Evolutionary conservation across 2,329 filamentous ascomycete species (phyloP).

Genomic region (Claviceps maximensis): DNA sequence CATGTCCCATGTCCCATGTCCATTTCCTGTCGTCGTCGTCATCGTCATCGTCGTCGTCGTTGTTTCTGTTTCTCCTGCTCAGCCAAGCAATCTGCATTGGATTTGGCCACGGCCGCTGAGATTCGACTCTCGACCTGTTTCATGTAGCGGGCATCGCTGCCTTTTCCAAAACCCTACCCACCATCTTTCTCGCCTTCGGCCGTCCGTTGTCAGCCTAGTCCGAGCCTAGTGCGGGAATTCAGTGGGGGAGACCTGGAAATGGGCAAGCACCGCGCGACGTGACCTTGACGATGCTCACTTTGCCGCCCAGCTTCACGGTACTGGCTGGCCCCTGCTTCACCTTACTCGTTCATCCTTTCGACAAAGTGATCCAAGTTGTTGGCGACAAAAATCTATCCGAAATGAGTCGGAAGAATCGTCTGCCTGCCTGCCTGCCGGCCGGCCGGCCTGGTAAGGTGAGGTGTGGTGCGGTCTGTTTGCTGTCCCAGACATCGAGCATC

Average conservation of each 20-base stretch:
- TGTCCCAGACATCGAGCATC: neutral
- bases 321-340: neutral
- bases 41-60: too few relatives aligned
- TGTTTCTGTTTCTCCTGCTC: too few relatives aligned
- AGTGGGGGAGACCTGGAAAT: neutral
- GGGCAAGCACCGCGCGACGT: neutral
- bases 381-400: neutral
- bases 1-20: too few relatives aligned
- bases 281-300: neutral
- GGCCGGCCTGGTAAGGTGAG: too few relatives aligned
- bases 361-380: neutral
- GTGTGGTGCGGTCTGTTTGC: neutral
- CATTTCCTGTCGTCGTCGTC: too few relatives aligned
- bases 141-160: too few relatives aligned
- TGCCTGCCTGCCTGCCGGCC: too few relatives aligned
- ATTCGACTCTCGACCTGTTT: too few relatives aligned
- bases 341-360: neutral
- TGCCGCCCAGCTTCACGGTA: neutral
- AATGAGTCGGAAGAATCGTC: neutral
- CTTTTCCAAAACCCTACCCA: neutral
- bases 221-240: neutral
- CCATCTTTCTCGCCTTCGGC: neutral
- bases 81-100: too few relatives aligned
- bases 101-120: too few relatives aligned
- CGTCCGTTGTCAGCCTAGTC: neutral